Evolutionary conservation across 2,329 filamentous ascomycete genomes (phyloP), one percentile per base, ranked within the genome.

Genomic region (Rutstroemia sydowiana): DNA sequence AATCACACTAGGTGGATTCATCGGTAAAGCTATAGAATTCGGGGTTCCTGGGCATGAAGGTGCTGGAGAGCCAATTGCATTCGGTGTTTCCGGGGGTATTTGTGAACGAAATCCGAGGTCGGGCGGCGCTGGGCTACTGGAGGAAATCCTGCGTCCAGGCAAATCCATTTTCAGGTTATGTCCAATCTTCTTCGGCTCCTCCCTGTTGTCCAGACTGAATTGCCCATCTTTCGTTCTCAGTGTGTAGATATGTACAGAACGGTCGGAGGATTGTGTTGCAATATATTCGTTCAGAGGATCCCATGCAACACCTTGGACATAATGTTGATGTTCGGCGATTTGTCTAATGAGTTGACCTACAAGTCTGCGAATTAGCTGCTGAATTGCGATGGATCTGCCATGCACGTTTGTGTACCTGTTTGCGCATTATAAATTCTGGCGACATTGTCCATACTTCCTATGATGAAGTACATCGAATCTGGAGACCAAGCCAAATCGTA

Each of bases 401-500:
- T n/a, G n/a, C n/a, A 34, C 44, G 36, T 56, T 36, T 47, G 40
- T 77, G 58, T 74, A 91, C 88, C 92, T 63, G 87, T 93, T 58
- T 87, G 85, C 52, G 91, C 88, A 70, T 95, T 96, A 75, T 96
- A 97, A 62, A 98, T 97, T 54, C 92, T 82, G 53, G 93, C 91
- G 67, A 97, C 85, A 68, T 98, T 98, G 73, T 98, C 93, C 91
- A 98, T 97, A 72, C 93, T 97, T 36, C 93, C 93, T 21, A 95
- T 96, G 63, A 98, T 96, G 73, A 98, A 95, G 72, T 95, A 93
- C 36, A 84, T 75, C 36, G 88, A 90, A 69, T 98, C 93, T n/a
- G 95, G 95, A 45, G 93, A 97, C 95, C 93, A 98, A 46, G 93
- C 93, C 52, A 98, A 74, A 69, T 98, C 93, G 71, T 98, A 98